Base-by-base conservation (phyloP, 225 moss, liverwort and hornwort genomes). In the Physcomitrium patens region DNA sequence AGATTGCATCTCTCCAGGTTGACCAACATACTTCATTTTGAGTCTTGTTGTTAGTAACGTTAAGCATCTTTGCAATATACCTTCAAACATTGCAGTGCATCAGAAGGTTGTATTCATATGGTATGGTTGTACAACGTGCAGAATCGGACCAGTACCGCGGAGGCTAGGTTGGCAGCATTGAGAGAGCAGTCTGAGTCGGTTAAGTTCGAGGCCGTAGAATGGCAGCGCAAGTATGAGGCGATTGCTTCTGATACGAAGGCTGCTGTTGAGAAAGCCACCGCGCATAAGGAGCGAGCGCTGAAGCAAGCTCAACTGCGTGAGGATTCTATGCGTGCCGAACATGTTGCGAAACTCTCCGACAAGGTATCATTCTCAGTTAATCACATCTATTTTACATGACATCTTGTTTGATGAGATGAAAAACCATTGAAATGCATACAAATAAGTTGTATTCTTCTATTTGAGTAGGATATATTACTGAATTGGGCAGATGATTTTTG, bases 151-250 rank as follows among this genome's bases (percentile, higher is more conserved):
- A 93, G 91, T 52, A 80, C 95, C 67, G 93, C 92, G 54, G 95
- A 95, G 82, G 95, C 95, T 61, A 86, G 95, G 77, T 88, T 95
- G n/a, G 88, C 91, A 65, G 95, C 93, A 51, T 88, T 92, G 11
- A 87, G 78, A 64, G 95, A 95, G 70, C 95, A 95, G 59, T 79
- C 85, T 37, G 95, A 93, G 42, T 89, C 93, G 11, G 89, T 91
- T 14, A 95, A 95, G 75, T 91, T 82, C 50, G 95, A 95, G 78
- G 95, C 95, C 37, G 58, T 83, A 58, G 95, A 95, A 70, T 95
- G 95, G 95, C 84, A 89, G 67, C 86, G 95, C 23, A 93, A 95
- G 55, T 89, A 88, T 53, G 95, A 95, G 65, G 20, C 80, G 9
- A 84, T 75, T 51, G 79, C 82, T 64, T 53, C 88, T 12, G 93